Percentiles rank a stretch among this genome's conserved stretches.
These are phyloP conservation scores for Blastocystis sp. DNA, from an alignment of 352 stramenopile genomes.

Conservation along the genomic window DNA sequence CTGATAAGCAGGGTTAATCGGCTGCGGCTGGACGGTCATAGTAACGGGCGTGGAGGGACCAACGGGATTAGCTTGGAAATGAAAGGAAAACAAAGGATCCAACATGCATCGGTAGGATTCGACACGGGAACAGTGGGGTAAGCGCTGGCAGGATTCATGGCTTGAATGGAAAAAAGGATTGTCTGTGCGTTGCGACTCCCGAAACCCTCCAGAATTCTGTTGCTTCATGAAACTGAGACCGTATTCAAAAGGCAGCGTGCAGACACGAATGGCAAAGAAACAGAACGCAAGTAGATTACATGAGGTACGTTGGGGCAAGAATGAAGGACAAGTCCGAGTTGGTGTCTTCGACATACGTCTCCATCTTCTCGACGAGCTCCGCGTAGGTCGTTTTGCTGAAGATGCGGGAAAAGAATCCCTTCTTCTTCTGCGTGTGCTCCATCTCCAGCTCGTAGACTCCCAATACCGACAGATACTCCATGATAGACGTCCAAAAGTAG, in stretches of 20 bases:
- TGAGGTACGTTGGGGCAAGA: slow-evolving; percentile 45
- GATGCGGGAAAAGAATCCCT: slow-evolving; percentile 26
- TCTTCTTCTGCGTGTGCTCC: slow-evolving; percentile 23
- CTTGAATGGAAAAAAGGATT: too few species aligned
- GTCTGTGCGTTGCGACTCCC: too few species aligned
- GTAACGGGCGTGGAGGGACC: too few species aligned
- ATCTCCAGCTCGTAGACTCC: slow-evolving; percentile 57
- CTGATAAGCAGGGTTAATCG: not conserved
- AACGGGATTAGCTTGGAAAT: too few species aligned
- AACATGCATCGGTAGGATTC: too few species aligned
- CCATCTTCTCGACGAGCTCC: slow-evolving; percentile 47
- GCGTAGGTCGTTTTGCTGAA: slow-evolving; percentile 36
- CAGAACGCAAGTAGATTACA: slow-evolving; percentile 40
- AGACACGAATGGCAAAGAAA: not conserved
- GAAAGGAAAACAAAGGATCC: too few species aligned
- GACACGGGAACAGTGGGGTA: too few species aligned
- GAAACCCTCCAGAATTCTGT: too few species aligned
- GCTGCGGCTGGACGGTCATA: not conserved
- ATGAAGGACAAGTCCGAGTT: slow-evolving; percentile 57
- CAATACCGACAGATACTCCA: slow-evolving; percentile 38
- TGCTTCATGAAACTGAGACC: too few species aligned
- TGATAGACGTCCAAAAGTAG: slow-evolving; percentile 38
- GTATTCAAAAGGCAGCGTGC: too few species aligned
- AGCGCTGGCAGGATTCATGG: too few species aligned
- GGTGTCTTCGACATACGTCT: slow-evolving; percentile 36